phyloP scores from a whole-genome alignment of 495 filamentous ascomycete species.

The Hypoxylon crocopeplum region DNA sequence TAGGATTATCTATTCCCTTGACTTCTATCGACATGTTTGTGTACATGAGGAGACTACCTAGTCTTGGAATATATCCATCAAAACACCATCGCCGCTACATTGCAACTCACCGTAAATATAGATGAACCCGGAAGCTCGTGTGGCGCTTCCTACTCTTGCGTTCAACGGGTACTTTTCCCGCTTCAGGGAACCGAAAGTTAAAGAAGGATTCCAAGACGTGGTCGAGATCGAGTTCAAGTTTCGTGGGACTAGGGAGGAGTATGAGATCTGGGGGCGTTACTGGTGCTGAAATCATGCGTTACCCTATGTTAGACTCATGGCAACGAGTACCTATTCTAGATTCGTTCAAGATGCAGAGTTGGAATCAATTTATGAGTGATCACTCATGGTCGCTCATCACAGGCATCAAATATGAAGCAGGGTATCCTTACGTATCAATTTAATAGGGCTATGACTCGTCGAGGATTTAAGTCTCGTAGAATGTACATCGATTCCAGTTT shows the following conservation, averaged over 20 bases:
- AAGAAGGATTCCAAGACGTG: constrained; percentile 88
- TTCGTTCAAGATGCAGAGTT: no score
- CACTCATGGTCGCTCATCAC: no score
- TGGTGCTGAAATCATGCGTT: constrained; percentile 76
- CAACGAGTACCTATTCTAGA: no score
- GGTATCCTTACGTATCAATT: no score
- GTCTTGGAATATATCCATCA: neutral
- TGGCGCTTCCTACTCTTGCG: constrained; percentile 76
- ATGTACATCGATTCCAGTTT: no score
- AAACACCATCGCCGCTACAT: neutral
- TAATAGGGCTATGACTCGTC: no score
- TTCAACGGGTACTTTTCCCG: constrained; percentile 75
- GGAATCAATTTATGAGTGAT: no score
- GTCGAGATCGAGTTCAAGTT: constrained; percentile 68
- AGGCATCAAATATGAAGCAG: no score
- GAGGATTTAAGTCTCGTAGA: no score
- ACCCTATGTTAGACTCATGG: no score
- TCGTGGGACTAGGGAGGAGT: constrained; percentile 56
- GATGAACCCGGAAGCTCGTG: constrained; percentile 83
- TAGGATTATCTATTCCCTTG: neutral
- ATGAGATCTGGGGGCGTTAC: constrained; percentile 71
- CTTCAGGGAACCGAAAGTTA: constrained; percentile 71
- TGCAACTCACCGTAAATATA: constrained; percentile 28
- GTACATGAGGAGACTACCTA: neutral
- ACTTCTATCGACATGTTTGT: neutral